These are phyloP conservation scores for Entomortierella parvispora DNA, from an alignment of 192 early-diverging fungal genomes.

Conservation along the genomic window DNA sequence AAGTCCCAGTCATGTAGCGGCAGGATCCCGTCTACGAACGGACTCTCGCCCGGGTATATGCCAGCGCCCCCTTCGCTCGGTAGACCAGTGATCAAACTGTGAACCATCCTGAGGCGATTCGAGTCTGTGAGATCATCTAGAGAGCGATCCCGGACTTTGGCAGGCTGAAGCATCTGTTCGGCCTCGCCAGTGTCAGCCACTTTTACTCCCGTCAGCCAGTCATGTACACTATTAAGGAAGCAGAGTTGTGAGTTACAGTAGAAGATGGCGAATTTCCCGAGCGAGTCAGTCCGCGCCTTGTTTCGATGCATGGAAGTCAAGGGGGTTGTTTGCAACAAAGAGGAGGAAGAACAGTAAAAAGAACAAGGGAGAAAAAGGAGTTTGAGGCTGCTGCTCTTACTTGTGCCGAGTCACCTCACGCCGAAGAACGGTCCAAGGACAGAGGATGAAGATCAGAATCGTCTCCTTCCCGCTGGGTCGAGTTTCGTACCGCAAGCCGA, in stretches of 20 bases:
- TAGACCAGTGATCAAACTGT: slow-evolving; percentile 68
- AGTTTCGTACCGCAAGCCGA: slow-evolving; percentile 72
- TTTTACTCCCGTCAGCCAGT: slow-evolving; percentile 77
- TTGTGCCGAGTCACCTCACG: slow-evolving; percentile 53
- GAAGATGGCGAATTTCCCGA: no score
- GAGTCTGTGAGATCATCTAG: slow-evolving; percentile 52
- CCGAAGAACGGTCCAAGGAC: slow-evolving; percentile 62
- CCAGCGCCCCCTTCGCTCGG: slow-evolving; percentile 69
- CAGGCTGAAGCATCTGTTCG: slow-evolving; percentile 11
- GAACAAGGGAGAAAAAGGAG: no score
- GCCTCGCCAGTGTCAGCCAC: slow-evolving; percentile 49
- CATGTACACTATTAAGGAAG: slow-evolving; percentile 61
- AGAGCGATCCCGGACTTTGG: slow-evolving; percentile 21
- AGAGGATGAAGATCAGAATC: slow-evolving; percentile 73
- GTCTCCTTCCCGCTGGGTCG: slow-evolving; percentile 60
- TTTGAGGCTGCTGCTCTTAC: slow-evolving; percentile 21
- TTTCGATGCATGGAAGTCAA: no score
- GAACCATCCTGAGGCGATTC: slow-evolving; percentile 69
- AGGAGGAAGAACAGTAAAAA: no score
- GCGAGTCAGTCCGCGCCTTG: no score
- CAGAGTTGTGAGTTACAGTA: background rate
- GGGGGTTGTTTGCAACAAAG: no score
- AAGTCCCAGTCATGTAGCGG: slow-evolving; percentile 83
- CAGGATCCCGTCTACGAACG: slow-evolving; percentile 73
- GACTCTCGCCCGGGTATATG: slow-evolving; percentile 57